phyloP scores from a whole-genome alignment of 1,284 basidiomycete species.

The Melanopsichium pennsylvanicum region DNA sequence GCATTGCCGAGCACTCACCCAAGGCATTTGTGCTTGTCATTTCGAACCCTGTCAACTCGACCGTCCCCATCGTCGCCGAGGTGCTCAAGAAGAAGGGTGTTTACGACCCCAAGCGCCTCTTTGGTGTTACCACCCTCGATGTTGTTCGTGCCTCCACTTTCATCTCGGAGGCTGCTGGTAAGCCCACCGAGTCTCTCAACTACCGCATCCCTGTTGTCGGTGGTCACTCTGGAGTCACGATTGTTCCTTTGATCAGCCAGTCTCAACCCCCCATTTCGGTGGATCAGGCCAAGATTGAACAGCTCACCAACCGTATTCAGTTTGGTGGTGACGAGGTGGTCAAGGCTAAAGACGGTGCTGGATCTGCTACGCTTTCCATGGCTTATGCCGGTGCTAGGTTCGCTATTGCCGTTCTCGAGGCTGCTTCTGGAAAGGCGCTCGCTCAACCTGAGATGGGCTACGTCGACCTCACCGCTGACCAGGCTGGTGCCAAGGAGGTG shows the following conservation, averaged over 20 bases:
- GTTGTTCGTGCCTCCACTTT: conserved; percentile 97
- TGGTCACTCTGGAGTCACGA: conserved; percentile 95
- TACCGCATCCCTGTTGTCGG: conserved; percentile 84
- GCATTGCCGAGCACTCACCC: conserved; percentile 82
- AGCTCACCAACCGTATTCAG: conserved; percentile 84
- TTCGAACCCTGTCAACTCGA: conserved; percentile 94
- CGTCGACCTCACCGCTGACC: conserved; percentile 60
- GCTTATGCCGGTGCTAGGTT: conserved; percentile 73
- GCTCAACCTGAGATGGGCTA: conserved; percentile 59
- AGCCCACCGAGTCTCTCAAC: conserved; percentile 71
- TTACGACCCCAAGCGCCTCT: conserved; percentile 69
- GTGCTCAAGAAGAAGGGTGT: conserved; percentile 61
- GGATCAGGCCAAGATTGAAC: conserved; percentile 69
- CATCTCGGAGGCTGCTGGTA: conserved; percentile 80
- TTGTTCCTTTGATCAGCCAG: conserved; percentile 93
- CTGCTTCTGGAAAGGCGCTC: conserved; percentile 53
- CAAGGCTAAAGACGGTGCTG: conserved; percentile 86
- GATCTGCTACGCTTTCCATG: conserved; percentile 90
- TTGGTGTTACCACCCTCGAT: conserved; percentile 97
- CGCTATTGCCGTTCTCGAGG: conserved; percentile 59
- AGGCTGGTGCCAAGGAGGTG: conserved; percentile 56
- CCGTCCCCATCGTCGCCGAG: conserved; percentile 92
- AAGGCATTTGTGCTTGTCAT: conserved; percentile 95
- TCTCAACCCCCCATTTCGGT: conserved; percentile 64
- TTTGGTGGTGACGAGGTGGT: conserved; percentile 92